Evolutionary conservation across 2,329 filamentous ascomycete species (phyloP), one percentile per base, ranked within the genome.

Genomic region (Epichloe hybrida): DNA sequence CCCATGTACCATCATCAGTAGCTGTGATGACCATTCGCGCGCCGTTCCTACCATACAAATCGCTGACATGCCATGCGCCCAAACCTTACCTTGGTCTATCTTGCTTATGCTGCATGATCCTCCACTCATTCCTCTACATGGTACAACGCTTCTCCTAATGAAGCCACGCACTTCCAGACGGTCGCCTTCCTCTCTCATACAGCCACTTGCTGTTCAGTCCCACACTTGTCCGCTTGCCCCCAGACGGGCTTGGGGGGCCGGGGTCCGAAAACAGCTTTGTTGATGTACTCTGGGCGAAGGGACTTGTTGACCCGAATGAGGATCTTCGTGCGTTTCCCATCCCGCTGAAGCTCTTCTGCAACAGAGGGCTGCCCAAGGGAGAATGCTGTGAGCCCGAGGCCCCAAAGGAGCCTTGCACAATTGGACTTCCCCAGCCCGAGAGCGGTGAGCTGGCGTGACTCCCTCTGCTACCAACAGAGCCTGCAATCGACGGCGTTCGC

Each of bases 141-240:
- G 17, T 36, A 17, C 39, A 15, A 8, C 12, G 11, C 15, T 27
- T 7, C 9, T 45, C 20, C 6, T 49, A 69, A 46, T 66, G 61
- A 47, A 62, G 57, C 66, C 70, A 73, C 35, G 66, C 61, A 50
- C 65, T 72, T 11, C 71, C 65, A 48, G 74, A 72, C 57, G 76
- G 70, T 64, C 81, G 64, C 64, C 81, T 72, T 59, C 86, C 84
- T 68, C 83, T 87, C 67, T 96, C 88, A 63, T 95, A 97, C 53
- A 96, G 68, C 91, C 91, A 97, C 70, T 93, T 95, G 70, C 82
- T 95, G 67, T 91, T 96, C 62, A 96, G 63, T 1, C 82, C 81
- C 49, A 94, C 80, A 57, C 80, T 89, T 41, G 83, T 82, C 51
- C 81, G 77, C 69, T 85, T 88, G 38, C 77, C 75, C 5, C 73